Evolutionary conservation across 2,329 filamentous ascomycete genomes (phyloP).

Genomic region (Claviceps fusiformis): DNA sequence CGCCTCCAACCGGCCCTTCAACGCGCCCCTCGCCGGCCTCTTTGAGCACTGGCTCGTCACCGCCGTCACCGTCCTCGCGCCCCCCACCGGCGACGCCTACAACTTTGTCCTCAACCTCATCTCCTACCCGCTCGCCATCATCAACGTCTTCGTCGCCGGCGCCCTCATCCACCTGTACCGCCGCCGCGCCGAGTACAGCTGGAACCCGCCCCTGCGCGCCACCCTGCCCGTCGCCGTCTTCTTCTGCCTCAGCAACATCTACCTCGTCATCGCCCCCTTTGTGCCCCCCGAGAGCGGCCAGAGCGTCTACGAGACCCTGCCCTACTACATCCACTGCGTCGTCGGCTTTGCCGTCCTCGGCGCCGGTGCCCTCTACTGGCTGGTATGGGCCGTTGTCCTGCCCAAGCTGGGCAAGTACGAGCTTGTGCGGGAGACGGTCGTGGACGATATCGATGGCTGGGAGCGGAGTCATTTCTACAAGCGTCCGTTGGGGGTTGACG

Average conservation of each 20-base stretch:
- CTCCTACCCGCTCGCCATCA: conserved; percentile 47
- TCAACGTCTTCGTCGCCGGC: conserved; percentile 40
- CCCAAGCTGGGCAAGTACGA: conserved; percentile 40
- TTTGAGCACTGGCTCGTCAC: conserved; percentile 52
- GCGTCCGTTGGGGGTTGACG: conserved; percentile 18
- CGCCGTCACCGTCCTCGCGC: conserved; percentile 51
- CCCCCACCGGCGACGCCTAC: conserved; percentile 54
- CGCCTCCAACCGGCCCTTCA: conserved; percentile 51
- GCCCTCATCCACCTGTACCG: conserved; percentile 41
- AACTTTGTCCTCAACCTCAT: conserved; percentile 51
- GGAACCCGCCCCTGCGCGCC: conserved; percentile 41
- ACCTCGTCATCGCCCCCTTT: conserved; percentile 46
- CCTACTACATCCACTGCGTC: conserved; percentile 45
- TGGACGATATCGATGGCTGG: conserved; percentile 50
- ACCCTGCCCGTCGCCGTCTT: conserved; percentile 40
- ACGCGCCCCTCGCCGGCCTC: conserved; percentile 45
- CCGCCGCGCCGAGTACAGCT: conserved; percentile 32
- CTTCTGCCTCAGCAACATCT: conserved; percentile 48
- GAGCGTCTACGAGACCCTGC: conserved; percentile 38
- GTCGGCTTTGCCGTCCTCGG: conserved; percentile 41
- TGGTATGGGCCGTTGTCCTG: conserved; percentile 38
- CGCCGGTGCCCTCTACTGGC: conserved; percentile 40
- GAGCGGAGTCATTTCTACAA: conserved; percentile 40
- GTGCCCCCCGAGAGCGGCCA: conserved; percentile 37
- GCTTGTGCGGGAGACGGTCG: conserved; percentile 37